Evolutionary conservation across 495 filamentous ascomycete species (phyloP), one percentile per base, ranked within the genome.

Genomic region (Penicillium odoratum): DNA sequence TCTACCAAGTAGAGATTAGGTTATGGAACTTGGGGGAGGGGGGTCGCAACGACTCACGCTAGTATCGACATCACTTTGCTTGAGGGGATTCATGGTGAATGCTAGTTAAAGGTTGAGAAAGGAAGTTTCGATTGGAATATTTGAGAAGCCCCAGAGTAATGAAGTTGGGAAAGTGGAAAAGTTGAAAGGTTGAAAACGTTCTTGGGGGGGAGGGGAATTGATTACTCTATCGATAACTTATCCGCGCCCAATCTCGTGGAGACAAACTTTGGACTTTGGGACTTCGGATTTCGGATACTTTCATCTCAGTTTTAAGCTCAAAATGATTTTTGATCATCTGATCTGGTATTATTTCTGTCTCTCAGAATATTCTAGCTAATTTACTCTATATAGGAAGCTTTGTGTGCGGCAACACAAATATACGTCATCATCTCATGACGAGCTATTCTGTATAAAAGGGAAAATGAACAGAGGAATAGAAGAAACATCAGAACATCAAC

Each of bases 1-100:
- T 87, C 94, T 98, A 68, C 40, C 40, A 10, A 55, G 47, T n/a
- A 57, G 44, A 66, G 47, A 61, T 59, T 58, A 31, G 57, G 13
- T 38, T 49, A 55, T 40, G 38, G 38, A 16, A 40, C 38, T 16
- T 16, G n/a, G n/a, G 5, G 11, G 26, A 29, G 48, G 40, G 33
- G 31, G 18, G 33, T 38, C 4, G 8, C 38, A 15, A 16, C 38
- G 38, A 40, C 38, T 40, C 38, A 40, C 38, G 38, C 38, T 40
- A 16, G n/a, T 15, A 15, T 40, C 38, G 38, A 40, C 38, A 40
- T 40, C 38, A 40, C n/a, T 40, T 15, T 40, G 13, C 38, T 40
- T 40, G 13, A 40, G 38, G 13, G 38, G 38, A 40, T 40, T 40
- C 38, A 40, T 40, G 38, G n/a, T 40, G 38, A 11, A 36, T 38